A percentile compares a stretch with the other conserved stretches of the same genome.
Evolutionary conservation across 2,329 filamentous ascomycete genomes (phyloP).

Genomic region (Raffaelea albimanens): DNA sequence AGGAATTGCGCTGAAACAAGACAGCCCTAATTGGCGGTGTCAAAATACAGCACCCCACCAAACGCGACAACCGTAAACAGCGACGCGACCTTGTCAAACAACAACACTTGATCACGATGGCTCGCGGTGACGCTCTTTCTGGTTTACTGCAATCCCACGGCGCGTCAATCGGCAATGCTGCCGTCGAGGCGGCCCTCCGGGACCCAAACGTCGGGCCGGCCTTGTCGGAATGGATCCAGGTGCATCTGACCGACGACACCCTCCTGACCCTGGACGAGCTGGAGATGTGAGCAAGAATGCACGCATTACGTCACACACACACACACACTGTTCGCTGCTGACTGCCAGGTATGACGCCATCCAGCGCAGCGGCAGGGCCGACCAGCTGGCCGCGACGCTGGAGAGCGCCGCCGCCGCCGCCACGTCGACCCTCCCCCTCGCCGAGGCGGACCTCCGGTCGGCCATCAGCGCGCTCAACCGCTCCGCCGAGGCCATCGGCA

Average conservation of each 20-base stretch:
- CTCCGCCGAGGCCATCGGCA: constrained; percentile 55
- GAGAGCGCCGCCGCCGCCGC: constrained; percentile 23
- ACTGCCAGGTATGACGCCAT: constrained; percentile 37
- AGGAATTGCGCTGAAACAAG: too few relatives aligned
- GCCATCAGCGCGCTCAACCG: constrained; percentile 55
- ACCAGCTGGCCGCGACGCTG: constrained; percentile 33
- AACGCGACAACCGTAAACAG: too few relatives aligned
- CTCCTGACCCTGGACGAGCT: constrained; percentile 46
- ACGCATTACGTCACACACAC: too few relatives aligned
- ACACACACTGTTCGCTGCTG: too few relatives aligned
- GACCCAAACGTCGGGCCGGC: constrained; percentile 24
- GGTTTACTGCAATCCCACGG: constrained; percentile 7
- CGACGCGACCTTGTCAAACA: too few relatives aligned
- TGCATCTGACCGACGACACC: constrained; percentile 39
- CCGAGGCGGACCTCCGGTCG: constrained; percentile 48
- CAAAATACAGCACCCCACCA: too few relatives aligned
- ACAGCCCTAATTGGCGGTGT: too few relatives aligned
- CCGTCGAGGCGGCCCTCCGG: constrained; percentile 25
- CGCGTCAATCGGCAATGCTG: constrained; percentile 2
- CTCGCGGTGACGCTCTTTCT: constrained; percentile 3
- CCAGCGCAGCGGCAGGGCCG: constrained; percentile 37
- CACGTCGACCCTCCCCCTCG: constrained; percentile 33
- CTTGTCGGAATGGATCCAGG: constrained; percentile 37
- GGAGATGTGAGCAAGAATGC: too few relatives aligned
- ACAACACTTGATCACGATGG: not conserved